Conservation (phyloP, 345 rosid species). For the Lepidium africanum region DNA sequence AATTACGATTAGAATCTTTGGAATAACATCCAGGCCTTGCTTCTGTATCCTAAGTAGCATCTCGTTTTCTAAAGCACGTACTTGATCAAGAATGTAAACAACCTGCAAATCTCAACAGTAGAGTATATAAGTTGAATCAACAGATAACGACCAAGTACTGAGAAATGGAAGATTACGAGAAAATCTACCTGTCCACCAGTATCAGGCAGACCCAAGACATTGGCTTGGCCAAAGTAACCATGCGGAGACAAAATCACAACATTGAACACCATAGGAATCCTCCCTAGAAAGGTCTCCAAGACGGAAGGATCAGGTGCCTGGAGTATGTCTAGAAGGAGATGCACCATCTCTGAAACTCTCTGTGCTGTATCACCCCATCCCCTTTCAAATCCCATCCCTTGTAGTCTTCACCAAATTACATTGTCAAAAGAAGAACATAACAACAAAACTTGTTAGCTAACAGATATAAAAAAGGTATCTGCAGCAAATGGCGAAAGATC, state of each 20-base stretch:
- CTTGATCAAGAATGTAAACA: slow-evolving; percentile 64
- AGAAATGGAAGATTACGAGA: neutral
- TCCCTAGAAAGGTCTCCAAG: slow-evolving; percentile 55
- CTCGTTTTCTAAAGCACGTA: slow-evolving; percentile 53
- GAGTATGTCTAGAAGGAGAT: slow-evolving; percentile 53
- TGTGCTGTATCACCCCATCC: slow-evolving; percentile 56
- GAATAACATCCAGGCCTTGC: slow-evolving; percentile 43
- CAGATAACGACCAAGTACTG: neutral
- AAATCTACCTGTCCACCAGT: slow-evolving; percentile 52
- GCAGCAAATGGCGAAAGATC: neutral
- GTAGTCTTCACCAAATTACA: slow-evolving; percentile 26
- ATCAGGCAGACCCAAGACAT: slow-evolving; percentile 59
- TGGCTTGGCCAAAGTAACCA: slow-evolving; percentile 62
- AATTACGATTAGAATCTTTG: slow-evolving; percentile 43
- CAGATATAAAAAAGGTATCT: neutral
- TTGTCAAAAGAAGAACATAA: neutral
- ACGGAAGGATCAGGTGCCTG: slow-evolving; percentile 61
- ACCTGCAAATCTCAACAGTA: slow-evolving; percentile 21
- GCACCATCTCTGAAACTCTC: slow-evolving; percentile 42
- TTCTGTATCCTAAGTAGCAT: slow-evolving; percentile 50
- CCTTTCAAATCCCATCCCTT: slow-evolving; percentile 57
- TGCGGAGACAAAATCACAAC: slow-evolving; percentile 56
- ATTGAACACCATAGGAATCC: slow-evolving; percentile 60
- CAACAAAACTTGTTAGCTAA: neutral
- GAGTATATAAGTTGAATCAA: neutral